Evolutionary conservation across 2,329 filamentous ascomycete species (phyloP), one percentile per base, ranked within the genome.

Genomic region (Neonectria hederae): DNA sequence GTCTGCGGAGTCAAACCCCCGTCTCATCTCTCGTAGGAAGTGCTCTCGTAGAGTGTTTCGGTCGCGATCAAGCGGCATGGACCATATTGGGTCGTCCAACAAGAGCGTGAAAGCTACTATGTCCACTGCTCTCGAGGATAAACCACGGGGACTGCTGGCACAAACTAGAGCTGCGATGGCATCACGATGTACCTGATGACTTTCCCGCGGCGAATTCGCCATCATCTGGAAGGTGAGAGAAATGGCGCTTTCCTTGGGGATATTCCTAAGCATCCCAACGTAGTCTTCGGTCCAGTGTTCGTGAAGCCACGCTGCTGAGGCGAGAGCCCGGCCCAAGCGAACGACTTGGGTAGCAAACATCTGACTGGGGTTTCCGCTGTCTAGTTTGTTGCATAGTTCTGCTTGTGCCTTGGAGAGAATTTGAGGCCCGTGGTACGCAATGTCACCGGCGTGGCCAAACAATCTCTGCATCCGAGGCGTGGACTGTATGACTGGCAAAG

Each of bases 221-320:
- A 67, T 43, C 45, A 56, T 53, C 19, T 42, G 49, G 19, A 67
- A 65, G 2, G 46, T 45, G 2, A 48, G 51, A 3, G 62, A 55
- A 24, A 67, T 46, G 32, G 54, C 54, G 5, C 10, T 30, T 9
- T 67, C 62, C n/a, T n/a, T 38, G 3, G 65, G 65, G 0, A 65
- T 48, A 0, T 43, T n/a, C 2, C 35, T 30, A 21, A 67, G 22
- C 35, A 59, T 64, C 24, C 56, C 32, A 22, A 67, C 48, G 10
- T 53, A 67, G 1, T n/a, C 22, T 14, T 65, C 54, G 2, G 48
- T 26, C 58, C 54, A 65, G 43, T 63, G 38, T 8, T 59, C 40
- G 21, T 67, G 65, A 24, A 67, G 63, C 65, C 65, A 67, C 4
- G 5, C 35, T 11, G 65, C 57, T 6, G 59, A 54, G 4, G 52